phyloP scores from a whole-genome alignment of 2,329 filamentous ascomycete species.

The Diplodia sapinea region DNA sequence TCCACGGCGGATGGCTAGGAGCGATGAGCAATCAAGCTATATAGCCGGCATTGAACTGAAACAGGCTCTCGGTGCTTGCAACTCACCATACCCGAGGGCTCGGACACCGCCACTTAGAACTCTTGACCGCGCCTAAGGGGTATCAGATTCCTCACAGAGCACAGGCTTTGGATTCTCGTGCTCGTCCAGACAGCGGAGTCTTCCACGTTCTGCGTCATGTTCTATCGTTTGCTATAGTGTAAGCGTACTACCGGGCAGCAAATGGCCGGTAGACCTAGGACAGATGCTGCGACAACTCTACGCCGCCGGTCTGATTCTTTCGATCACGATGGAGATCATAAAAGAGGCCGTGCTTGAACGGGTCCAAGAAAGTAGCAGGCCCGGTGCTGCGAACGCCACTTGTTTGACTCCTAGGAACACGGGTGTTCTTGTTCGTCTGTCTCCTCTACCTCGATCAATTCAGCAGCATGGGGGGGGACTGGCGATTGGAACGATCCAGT shows the following conservation, averaged over 20 bases:
- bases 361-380: too few relatives aligned
- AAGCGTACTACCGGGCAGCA: background rate
- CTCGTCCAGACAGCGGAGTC: background rate
- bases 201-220: too few relatives aligned
- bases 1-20: too few relatives aligned
- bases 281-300: background rate
- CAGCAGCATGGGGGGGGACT: too few relatives aligned
- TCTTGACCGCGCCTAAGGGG: background rate
- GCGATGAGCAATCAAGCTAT: background rate
- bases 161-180: background rate
- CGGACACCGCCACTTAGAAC: background rate
- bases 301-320: background rate
- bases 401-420: too few relatives aligned
- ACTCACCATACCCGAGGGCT: background rate
- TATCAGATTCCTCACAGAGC: background rate
- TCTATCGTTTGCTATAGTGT: background rate
- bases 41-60: conserved; percentile 1
- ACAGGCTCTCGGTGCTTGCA: background rate
- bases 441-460: too few relatives aligned
- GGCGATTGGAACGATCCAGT: background rate
- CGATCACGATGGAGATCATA: too few relatives aligned
- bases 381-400: too few relatives aligned
- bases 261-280: background rate
- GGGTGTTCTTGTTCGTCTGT: too few relatives aligned
- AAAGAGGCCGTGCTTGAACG: too few relatives aligned